phyloP scores from a whole-genome alignment of 441 rosid species.

The Gossypium schwendimanii region DNA sequence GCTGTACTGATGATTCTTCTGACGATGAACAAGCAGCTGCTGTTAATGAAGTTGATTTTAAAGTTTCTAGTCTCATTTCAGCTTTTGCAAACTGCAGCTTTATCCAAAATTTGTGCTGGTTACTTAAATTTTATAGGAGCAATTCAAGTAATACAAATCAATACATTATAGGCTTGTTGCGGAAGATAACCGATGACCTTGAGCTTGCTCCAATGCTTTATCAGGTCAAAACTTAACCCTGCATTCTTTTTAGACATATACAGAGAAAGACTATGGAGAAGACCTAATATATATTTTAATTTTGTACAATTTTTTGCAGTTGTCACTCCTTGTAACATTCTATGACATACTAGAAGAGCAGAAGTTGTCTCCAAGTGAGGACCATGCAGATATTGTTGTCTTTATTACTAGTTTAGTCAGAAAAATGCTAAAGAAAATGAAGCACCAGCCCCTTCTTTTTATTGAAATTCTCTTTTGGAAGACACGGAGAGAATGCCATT shows the following conservation, averaged over 20 bases:
- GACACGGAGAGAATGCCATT: conserved; percentile 79
- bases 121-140: conserved; percentile 77
- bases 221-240: conserved; percentile 49
- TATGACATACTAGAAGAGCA: conserved; percentile 79
- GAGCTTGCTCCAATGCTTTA: conserved; percentile 94
- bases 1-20: conserved; percentile 61
- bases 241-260: not conserved
- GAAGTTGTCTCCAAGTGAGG: conserved; percentile 59
- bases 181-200: conserved; percentile 73
- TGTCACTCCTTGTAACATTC: conserved; percentile 70
- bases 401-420: conserved; percentile 62
- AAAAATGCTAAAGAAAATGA: conserved; percentile 81
- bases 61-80: conserved; percentile 65
- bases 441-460: conserved; percentile 83
- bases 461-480: conserved; percentile 93
- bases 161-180: conserved; percentile 56
- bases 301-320: conserved; percentile 43
- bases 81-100: conserved; percentile 77
- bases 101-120: conserved; percentile 88
- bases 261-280: not conserved
- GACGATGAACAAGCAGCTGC: conserved; percentile 51
- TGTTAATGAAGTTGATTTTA: conserved; percentile 87
- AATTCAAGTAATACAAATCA: conserved; percentile 60
- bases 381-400: conserved; percentile 48
- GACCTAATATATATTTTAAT: conserved; percentile 5